phyloP scores from a whole-genome alignment of 306 rosid species.

The Glycine tomentella region DNA sequence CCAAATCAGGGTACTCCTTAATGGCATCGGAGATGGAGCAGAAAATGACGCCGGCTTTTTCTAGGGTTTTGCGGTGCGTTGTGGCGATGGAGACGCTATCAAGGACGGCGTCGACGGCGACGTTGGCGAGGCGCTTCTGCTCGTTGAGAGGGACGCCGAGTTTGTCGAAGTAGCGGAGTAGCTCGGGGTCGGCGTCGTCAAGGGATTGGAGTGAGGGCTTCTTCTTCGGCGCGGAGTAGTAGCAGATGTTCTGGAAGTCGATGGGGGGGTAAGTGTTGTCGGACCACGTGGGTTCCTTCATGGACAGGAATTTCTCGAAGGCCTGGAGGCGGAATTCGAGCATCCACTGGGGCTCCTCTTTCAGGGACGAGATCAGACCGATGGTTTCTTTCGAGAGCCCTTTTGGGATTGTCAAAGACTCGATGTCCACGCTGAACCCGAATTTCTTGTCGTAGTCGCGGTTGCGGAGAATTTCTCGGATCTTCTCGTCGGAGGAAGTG shows the following conservation, averaged over 20 bases:
- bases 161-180: conserved; percentile 14
- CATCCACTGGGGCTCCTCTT: not conserved
- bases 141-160: conserved; percentile 9
- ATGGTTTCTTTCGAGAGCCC: not conserved
- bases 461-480: conserved; percentile 11
- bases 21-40: conserved; percentile 17
- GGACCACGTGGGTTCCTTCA: not conserved
- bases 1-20: not conserved
- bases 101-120: conserved; percentile 19
- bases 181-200: not conserved
- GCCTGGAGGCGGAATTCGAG: not conserved
- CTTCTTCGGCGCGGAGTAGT: not conserved
- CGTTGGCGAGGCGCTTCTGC: conserved; percentile 21
- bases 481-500: not conserved
- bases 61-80: conserved; percentile 1
- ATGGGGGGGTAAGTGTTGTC: not conserved
- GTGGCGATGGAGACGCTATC: conserved; percentile 28
- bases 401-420: not conserved
- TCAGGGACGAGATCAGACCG: not conserved
- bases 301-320: conserved; percentile 1
- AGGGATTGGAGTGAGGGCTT: not conserved
- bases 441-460: conserved; percentile 19
- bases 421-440: not conserved
- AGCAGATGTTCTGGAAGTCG: not conserved
- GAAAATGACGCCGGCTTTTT: conserved; percentile 14